phyloP scores from a whole-genome alignment of 2,329 filamentous ascomycete genomes.

The Teratosphaeriaceae sp. region DNA sequence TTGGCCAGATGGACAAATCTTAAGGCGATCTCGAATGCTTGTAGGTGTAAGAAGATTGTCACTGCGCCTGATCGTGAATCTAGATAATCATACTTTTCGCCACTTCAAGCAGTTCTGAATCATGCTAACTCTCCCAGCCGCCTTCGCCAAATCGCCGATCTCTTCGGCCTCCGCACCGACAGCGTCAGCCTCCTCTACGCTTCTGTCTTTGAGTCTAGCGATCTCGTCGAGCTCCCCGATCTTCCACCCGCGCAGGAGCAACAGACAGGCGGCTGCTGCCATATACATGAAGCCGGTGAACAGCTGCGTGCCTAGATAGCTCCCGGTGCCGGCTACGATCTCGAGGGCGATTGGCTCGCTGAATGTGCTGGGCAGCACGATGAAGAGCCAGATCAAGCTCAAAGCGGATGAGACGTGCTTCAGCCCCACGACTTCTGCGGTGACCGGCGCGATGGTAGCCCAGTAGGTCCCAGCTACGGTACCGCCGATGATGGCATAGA shows the following conservation, averaged over 20 bases:
- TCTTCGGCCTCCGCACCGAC: conserved; percentile 18
- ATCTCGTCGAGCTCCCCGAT: conserved; percentile 46
- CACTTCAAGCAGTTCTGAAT: conserved; percentile 21
- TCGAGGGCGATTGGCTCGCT: conserved; percentile 51
- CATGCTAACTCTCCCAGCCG: conserved; percentile 19
- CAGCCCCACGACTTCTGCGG: conserved; percentile 67
- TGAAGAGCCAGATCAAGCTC: conserved; percentile 64
- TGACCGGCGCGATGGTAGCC: conserved; percentile 58
- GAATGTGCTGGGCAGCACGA: conserved; percentile 64
- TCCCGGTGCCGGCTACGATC: conserved; percentile 43
- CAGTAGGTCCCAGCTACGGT: conserved; percentile 65
- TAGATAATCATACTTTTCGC: conserved; percentile 28
- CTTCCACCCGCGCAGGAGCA: conserved; percentile 55
- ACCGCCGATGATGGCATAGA: conserved; percentile 63
- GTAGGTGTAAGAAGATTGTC: not conserved
- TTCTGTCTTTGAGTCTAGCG: conserved; percentile 27
- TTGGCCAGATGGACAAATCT: no score
- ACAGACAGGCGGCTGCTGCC: conserved; percentile 47
- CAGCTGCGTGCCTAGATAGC: conserved; percentile 52
- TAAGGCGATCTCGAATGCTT: not conserved
- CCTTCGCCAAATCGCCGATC: conserved; percentile 14
- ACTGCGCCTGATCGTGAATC: not conserved
- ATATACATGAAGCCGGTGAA: conserved; percentile 58
- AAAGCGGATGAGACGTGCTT: conserved; percentile 61
- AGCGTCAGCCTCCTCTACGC: conserved; percentile 19